phyloP scores from a whole-genome alignment of 345 rosid genomes.

The Theobroma cacao region DNA sequence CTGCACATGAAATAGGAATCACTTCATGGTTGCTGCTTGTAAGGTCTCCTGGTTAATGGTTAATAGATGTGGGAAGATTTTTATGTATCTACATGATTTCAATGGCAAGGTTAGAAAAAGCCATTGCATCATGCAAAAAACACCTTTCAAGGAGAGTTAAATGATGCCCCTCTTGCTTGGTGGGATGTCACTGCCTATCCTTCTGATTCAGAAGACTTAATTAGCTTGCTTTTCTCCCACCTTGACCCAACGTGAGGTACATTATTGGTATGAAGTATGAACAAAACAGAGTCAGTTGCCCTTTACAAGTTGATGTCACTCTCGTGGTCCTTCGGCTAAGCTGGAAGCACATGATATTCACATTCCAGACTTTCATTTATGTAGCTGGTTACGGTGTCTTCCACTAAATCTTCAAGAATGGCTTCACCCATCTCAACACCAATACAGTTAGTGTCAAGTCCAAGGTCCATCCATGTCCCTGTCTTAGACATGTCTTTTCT shows the following conservation, averaged over 20 bases:
- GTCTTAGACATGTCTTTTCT: conserved; percentile 60
- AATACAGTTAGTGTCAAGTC: conserved; percentile 40
- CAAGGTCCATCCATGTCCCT: conserved; percentile 72
- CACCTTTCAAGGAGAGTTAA: neutral
- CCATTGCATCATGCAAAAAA: conserved; percentile 12
- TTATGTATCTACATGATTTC: conserved; percentile 25
- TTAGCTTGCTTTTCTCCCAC: neutral
- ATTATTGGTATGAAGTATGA: conserved; percentile 14
- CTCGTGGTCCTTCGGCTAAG: conserved; percentile 28
- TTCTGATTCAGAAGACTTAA: neutral
- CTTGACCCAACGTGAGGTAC: neutral
- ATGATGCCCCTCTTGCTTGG: neutral
- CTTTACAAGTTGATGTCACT: neutral
- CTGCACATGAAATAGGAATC: neutral
- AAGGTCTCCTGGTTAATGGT: neutral
- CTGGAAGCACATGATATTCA: conserved; percentile 16
- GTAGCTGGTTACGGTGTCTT: conserved; percentile 44
- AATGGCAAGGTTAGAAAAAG: conserved; percentile 25
- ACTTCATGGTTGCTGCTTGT: neutral
- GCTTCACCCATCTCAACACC: conserved; percentile 46
- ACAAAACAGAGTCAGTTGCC: neutral
- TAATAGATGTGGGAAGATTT: neutral
- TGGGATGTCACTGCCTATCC: neutral
- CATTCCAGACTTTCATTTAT: conserved; percentile 20
- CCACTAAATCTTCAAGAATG: conserved; percentile 62